Evolutionary conservation across 257 asterid genomes (phyloP).

Genomic region (Solanum paucissectum): DNA sequence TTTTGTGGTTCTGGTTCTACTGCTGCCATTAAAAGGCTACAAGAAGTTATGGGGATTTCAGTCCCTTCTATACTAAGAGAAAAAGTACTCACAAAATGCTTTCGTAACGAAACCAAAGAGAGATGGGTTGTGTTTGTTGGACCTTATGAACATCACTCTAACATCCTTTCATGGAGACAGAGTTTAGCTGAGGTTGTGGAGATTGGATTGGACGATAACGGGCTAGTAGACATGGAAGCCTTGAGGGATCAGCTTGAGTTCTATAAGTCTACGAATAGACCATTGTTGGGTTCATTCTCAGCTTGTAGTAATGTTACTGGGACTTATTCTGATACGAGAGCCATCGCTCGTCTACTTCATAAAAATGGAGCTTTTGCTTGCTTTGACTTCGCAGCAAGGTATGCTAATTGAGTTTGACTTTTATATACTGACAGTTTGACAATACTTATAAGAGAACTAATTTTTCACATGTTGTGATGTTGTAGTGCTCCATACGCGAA

Average conservation of each 20-base stretch:
- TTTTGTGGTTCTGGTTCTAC: no score
- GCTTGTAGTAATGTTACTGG: constrained; percentile 42
- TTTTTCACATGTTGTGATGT: background rate
- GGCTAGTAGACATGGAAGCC: constrained; percentile 24
- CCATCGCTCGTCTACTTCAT: no score
- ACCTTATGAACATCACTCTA: constrained; percentile 55
- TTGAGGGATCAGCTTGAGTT: constrained; percentile 14
- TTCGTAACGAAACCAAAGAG: constrained; percentile 7
- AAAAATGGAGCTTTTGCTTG: no score
- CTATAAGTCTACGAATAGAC: constrained; percentile 16
- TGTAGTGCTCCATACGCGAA: background rate
- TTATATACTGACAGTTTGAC: no score
- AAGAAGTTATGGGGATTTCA: no score
- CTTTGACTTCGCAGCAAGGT: no score
- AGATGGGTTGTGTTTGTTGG: constrained; percentile 45
- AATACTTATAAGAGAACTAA: background rate
- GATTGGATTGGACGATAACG: constrained; percentile 28
- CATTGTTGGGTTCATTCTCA: constrained; percentile 39
- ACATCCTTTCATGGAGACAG: constrained; percentile 45
- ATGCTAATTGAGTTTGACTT: no score
- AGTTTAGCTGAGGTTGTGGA: constrained; percentile 52
- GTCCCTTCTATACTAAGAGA: constrained; percentile 30
- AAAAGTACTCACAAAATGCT: constrained; percentile 7
- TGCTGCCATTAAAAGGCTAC: no score
- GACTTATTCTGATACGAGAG: no score